Percentiles rank a stretch among this genome's conserved stretches.
These are phyloP conservation scores for Dryas drummondii DNA, from an alignment of 306 rosid species.

Conservation along the genomic window DNA sequence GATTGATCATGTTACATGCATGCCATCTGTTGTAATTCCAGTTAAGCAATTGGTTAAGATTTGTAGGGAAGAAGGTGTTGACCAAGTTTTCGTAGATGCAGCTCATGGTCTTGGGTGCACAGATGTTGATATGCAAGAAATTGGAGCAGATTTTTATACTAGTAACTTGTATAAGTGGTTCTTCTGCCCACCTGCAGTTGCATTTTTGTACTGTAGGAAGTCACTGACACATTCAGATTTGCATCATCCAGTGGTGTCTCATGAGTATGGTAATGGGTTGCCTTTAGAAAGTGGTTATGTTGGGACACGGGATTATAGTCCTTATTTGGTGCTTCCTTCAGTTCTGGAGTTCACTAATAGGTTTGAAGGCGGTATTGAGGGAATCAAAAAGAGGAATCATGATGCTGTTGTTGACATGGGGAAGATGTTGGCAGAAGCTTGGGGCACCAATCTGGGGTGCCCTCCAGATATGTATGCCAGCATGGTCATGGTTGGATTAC, in stretches of 20 bases:
- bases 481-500: conserved; percentile 88
- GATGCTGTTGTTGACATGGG: conserved; percentile 87
- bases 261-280: conserved; percentile 82
- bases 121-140: conserved; percentile 72
- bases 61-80: conserved; percentile 84
- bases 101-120: conserved; percentile 80
- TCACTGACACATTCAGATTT: conserved; percentile 36
- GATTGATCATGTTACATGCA: conserved; percentile 83
- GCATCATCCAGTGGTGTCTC: conserved; percentile 89
- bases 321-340: conserved; percentile 77
- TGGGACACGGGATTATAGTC: conserved; percentile 89
- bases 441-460: conserved; percentile 81
- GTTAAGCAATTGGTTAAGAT: conserved; percentile 65
- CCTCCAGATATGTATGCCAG: conserved; percentile 64
- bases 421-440: conserved; percentile 58
- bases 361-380: conserved; percentile 73
- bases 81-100: conserved; percentile 73
- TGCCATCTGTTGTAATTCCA: conserved; percentile 74
- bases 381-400: conserved; percentile 78
- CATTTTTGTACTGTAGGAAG: conserved; percentile 53
- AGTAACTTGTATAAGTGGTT: conserved; percentile 84
- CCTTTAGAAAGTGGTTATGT: conserved; percentile 81
- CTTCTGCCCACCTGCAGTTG: conserved; percentile 75
- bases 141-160: conserved; percentile 80
- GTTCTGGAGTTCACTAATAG: conserved; percentile 62